These are phyloP conservation scores for Baudoinia panamericana DNA, from an alignment of 495 filamentous ascomycete species.

Conservation along the genomic window DNA sequence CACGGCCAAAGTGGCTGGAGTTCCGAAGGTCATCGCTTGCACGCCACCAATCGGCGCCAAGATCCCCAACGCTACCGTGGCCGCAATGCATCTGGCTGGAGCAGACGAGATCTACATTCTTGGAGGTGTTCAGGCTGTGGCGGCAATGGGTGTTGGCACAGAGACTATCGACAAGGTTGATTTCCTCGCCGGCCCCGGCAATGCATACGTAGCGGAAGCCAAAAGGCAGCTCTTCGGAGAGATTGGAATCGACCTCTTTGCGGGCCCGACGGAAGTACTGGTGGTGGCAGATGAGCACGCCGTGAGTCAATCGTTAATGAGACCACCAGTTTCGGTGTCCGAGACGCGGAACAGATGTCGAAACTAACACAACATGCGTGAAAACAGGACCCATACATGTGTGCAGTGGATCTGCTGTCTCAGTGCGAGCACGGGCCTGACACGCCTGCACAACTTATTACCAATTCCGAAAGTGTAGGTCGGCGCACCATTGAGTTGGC, in stretches of 20 bases:
- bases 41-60: conserved; percentile 40
- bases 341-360: no score
- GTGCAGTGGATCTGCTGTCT: conserved; percentile 39
- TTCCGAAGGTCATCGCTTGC: conserved; percentile 37
- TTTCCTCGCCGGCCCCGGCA: conserved; percentile 43
- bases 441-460: conserved; percentile 27
- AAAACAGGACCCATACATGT: conserved; percentile 39
- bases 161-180: conserved; percentile 41
- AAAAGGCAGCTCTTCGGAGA: conserved; percentile 43
- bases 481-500: conserved; percentile 31
- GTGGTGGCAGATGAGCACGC: conserved; percentile 38
- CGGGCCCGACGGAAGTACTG: conserved; percentile 43
- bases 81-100: conserved; percentile 42
- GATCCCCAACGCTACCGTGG: conserved; percentile 38
- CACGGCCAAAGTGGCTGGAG: conserved; percentile 43
- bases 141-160: conserved; percentile 58
- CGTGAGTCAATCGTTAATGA: no score
- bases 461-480: conserved; percentile 27
- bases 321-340: no score
- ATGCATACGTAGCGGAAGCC: conserved; percentile 43
- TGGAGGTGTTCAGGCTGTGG: conserved; percentile 42
- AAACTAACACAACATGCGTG: no score
- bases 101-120: conserved; percentile 42
- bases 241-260: conserved; percentile 42
- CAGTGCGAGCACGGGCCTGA: conserved; percentile 44